A percentile compares a stretch with the other conserved stretches of the same genome.
Evolutionary conservation across 352 stramenopile genomes (phyloP).

Genomic region (Globisporangium middletonii): DNA sequence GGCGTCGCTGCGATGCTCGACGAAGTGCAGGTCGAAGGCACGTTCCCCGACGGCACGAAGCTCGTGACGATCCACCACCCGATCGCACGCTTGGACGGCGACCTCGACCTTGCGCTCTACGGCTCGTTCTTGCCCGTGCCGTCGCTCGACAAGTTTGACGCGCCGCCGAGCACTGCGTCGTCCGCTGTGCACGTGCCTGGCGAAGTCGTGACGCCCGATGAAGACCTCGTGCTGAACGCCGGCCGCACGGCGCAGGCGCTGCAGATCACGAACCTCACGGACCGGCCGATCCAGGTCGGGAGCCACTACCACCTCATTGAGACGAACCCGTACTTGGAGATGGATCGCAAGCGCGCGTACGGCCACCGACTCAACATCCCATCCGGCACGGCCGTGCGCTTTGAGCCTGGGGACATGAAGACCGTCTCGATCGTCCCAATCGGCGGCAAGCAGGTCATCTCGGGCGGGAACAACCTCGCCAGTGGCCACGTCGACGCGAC

Average conservation of each 20-base stretch:
- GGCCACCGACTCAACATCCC: conserved; percentile 94
- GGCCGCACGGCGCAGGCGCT: conserved; percentile 70
- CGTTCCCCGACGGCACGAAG: conserved; percentile 97
- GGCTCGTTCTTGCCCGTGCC: conserved; percentile 93
- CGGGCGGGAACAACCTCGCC: conserved; percentile 87
- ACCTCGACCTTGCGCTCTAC: conserved; percentile 90
- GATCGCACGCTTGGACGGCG: conserved; percentile 84
- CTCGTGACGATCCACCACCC: conserved; percentile 94
- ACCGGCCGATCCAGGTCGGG: conserved; percentile 93
- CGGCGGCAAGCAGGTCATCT: conserved; percentile 84
- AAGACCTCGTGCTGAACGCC: conserved; percentile 82
- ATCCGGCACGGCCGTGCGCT: conserved; percentile 90
- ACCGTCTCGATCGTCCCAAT: conserved; percentile 93
- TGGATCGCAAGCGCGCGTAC: conserved; percentile 90
- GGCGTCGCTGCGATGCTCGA: conserved; percentile 88
- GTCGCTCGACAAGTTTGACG: conserved; percentile 53
- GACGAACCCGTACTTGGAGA: conserved; percentile 92
- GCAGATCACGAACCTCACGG: conserved; percentile 93
- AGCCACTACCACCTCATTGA: conserved; percentile 97
- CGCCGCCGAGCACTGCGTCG: conserved; percentile 11
- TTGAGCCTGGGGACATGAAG: conserved; percentile 96
- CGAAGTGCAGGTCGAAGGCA: conserved; percentile 96
- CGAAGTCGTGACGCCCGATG: conserved; percentile 52
- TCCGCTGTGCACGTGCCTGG: conserved; percentile 27
- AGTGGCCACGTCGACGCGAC: conserved; percentile 64